Evolutionary conservation across 2,329 filamentous ascomycete genomes (phyloP).

Genomic region (Calonectria hawksworthii): DNA sequence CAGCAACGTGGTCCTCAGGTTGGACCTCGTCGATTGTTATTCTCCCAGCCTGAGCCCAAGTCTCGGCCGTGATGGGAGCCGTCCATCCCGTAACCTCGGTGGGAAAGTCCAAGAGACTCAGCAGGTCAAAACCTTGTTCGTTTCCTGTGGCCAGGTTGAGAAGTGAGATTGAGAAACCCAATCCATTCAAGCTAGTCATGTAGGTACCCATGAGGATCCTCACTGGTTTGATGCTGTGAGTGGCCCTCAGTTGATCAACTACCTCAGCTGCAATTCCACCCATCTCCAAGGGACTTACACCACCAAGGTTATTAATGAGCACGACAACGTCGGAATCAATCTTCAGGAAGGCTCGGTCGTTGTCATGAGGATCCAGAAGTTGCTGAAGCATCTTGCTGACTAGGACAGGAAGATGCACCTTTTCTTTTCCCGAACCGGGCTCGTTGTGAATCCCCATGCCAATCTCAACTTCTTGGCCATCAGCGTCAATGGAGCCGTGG

Average conservation of each 20-base stretch:
- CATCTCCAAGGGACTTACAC: constrained; percentile 37
- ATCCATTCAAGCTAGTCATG: constrained; percentile 80
- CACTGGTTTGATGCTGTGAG: constrained; percentile 62
- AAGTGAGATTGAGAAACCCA: constrained; percentile 77
- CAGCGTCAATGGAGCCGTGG: constrained; percentile 43
- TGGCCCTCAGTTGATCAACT: constrained; percentile 29
- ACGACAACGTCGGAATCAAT: constrained; percentile 15
- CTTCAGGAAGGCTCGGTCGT: constrained; percentile 32
- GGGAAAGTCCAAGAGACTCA: constrained; percentile 4
- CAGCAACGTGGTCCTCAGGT: not conserved
- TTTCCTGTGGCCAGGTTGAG: constrained; percentile 5
- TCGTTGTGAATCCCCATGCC: constrained; percentile 43
- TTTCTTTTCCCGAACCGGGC: constrained; percentile 22
- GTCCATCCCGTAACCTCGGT: not conserved
- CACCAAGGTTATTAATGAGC: constrained; percentile 42
- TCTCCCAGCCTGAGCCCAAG: not conserved
- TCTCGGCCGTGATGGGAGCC: not conserved
- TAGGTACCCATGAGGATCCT: constrained; percentile 61
- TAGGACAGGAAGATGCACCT: not conserved
- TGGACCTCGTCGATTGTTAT: not conserved
- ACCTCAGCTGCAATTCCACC: constrained; percentile 37
- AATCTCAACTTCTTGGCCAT: constrained; percentile 73
- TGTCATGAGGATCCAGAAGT: constrained; percentile 55
- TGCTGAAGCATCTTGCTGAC: constrained; percentile 65
- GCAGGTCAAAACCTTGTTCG: not conserved